Conservation (phyloP, 1,139 yeast species). For the Blastobotrys petasosporus region DNA sequence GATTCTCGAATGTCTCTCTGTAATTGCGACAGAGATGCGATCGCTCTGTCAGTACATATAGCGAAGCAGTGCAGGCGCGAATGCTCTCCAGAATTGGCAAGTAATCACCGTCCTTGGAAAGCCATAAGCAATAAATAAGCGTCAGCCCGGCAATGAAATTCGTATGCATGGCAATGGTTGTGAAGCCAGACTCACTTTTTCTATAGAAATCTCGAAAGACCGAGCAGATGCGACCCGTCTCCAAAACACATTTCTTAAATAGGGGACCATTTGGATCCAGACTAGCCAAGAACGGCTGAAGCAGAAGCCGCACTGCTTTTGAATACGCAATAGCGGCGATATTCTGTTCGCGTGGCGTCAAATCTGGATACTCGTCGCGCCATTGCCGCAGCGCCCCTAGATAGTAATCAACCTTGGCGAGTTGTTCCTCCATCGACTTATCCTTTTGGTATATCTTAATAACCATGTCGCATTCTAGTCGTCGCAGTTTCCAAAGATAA, state of each 20-base stretch:
- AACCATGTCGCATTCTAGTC: constrained; percentile 52
- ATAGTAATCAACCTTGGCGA: constrained; percentile 25
- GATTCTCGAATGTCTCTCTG: constrained; percentile 56
- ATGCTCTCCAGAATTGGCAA: constrained; percentile 43
- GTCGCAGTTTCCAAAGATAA: constrained; percentile 46
- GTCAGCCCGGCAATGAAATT: constrained; percentile 61
- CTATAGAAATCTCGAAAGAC: constrained; percentile 53
- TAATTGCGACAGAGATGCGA: constrained; percentile 51
- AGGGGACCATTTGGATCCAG: constrained; percentile 51
- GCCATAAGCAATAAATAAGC: constrained; percentile 54
- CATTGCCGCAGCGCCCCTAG: constrained; percentile 22
- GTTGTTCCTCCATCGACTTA: constrained; percentile 25
- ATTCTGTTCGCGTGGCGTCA: constrained; percentile 23
- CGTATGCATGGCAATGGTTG: constrained; percentile 56
- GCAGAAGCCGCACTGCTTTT: constrained; percentile 47
- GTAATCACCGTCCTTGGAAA: constrained; percentile 42
- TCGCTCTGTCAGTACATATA: constrained; percentile 58
- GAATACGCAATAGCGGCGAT: constrained; percentile 49
- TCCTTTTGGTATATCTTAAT: constrained; percentile 43
- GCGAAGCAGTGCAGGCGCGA: constrained; percentile 52
- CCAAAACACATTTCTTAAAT: constrained; percentile 56
- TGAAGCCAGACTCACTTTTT: constrained; percentile 51
- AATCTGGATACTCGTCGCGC: constrained; percentile 16
- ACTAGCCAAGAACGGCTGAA: constrained; percentile 54
- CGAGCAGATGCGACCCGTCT: constrained; percentile 58